Evolutionary conservation across 768 basidiomycete genomes (phyloP), one percentile per base, ranked within the genome.

Genomic region (Rhizopogon roseolus): DNA sequence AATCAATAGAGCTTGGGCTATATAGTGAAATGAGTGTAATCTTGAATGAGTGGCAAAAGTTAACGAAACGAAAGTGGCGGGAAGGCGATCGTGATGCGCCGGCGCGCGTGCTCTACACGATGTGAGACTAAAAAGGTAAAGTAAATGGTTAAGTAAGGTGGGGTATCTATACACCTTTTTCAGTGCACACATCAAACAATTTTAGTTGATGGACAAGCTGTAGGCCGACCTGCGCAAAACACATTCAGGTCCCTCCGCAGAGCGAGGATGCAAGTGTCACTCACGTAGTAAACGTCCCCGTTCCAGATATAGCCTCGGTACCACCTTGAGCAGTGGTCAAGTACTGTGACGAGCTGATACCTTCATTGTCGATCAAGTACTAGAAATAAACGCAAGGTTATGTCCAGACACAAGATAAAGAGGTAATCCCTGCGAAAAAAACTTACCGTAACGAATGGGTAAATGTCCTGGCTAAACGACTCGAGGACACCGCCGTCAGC

Each of bases 291-390:
- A 86, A 66, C 0, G 72, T 76, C 9, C 79, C 82, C 28, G 72
- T 71, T n/a, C 84, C 84, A 10, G 73, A 73, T 0, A 81, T 85
- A 14, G 80, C 79, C 64, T 88, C 86, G 0, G 81, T 81, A 6
- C 86, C 86, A 6, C 75, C 84, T 60, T 87, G 84, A 1, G 76
- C 76, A 11, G 78, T 82, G 37, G 65, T 75, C 50, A 87, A 71
- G 68, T 76, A 87, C 59, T 87, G 78, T 3, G 80, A 77, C 13
- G 74, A 61, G 54, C 68, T 65, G 32, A 88, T 57, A 5, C 75
- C 71, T 34, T 76, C 69, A 43, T 73, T 67, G 8, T 75, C 50
- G 0, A 76, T 77, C 60, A 88, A 64, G 57, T 82, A 79, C 83
- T 86, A 40, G 1, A 45, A 8, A 14, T 2, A 6, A 0, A 16